These are phyloP conservation scores for Pyrus communis DNA, from an alignment of 306 rosid genomes.

Conservation along the genomic window DNA sequence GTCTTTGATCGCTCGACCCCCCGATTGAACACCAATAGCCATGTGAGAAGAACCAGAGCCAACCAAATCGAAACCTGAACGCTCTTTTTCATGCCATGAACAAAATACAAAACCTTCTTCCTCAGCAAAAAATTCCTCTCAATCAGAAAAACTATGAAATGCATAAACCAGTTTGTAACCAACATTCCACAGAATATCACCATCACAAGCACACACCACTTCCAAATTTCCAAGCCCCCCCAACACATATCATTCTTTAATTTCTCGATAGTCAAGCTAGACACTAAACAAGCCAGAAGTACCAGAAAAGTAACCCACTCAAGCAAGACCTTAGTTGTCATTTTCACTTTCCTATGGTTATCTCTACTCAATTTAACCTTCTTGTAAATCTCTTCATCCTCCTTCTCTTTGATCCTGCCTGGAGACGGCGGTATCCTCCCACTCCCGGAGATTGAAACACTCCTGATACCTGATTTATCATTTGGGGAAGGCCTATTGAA, in stretches of 20 bases:
- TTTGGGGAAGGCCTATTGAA: conserved; percentile 44
- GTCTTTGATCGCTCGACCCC: conserved; percentile 40
- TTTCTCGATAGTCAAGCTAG: conserved; percentile 41
- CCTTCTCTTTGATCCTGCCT: conserved; percentile 38
- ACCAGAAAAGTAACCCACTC: conserved; percentile 37
- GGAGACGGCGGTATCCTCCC: conserved; percentile 34
- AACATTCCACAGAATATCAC: conserved; percentile 75
- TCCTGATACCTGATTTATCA: conserved; percentile 17
- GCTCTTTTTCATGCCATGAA: conserved; percentile 80
- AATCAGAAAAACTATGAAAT: conserved; percentile 59
- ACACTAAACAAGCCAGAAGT: conserved; percentile 43
- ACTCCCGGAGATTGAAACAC: conserved; percentile 41
- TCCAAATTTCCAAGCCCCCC: conserved; percentile 77
- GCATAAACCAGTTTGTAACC: conserved; percentile 73
- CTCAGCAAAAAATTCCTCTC: conserved; percentile 71
- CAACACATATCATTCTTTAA: conserved; percentile 25
- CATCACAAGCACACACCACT: conserved; percentile 72
- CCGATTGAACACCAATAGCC: conserved; percentile 52
- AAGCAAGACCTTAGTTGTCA: conserved; percentile 33
- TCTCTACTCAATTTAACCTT: conserved; percentile 47
- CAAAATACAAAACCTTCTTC: conserved; percentile 86
- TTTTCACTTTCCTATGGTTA: conserved; percentile 36
- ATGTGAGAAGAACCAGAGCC: conserved; percentile 54
- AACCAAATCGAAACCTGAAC: conserved; percentile 74
- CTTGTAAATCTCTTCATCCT: conserved; percentile 55